These are phyloP conservation scores for Lactarius akahatsu DNA, from an alignment of 768 basidiomycete species.

Conservation along the genomic window DNA sequence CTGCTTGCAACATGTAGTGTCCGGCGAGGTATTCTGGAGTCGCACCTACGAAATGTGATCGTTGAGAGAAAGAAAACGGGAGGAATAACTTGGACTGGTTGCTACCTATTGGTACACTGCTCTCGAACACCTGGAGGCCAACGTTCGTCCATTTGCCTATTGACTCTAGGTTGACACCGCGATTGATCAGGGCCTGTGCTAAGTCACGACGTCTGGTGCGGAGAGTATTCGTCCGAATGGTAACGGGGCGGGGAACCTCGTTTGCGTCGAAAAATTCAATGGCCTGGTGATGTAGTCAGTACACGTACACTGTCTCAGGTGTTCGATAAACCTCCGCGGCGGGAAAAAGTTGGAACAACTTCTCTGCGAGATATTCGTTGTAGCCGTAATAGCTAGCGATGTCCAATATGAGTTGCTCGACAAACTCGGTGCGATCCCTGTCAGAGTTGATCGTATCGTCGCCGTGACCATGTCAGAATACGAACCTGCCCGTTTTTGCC, in stretches of 20 bases:
- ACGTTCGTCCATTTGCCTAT: slow-evolving; percentile 99
- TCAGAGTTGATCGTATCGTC: slow-evolving; percentile 19
- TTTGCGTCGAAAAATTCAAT: slow-evolving; percentile 99
- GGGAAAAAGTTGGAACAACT: slow-evolving; percentile 91
- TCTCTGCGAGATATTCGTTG: slow-evolving; percentile 92
- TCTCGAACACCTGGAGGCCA: slow-evolving; percentile 97
- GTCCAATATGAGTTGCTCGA: slow-evolving; percentile 82
- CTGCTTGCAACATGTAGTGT: slow-evolving; percentile 99
- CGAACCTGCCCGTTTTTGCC: slow-evolving; percentile 59
- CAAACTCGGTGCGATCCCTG: slow-evolving; percentile 88
- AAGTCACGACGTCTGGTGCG: slow-evolving; percentile 91
- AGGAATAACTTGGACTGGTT: not conserved
- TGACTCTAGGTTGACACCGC: slow-evolving; percentile 96
- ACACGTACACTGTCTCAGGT: slow-evolving; percentile 1
- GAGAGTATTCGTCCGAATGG: slow-evolving; percentile 96
- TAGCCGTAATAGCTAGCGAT: slow-evolving; percentile 97
- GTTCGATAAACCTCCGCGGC: slow-evolving; percentile 64
- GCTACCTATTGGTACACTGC: slow-evolving; percentile 86
- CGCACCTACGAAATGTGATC: slow-evolving; percentile 53
- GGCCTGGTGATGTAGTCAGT: slow-evolving; percentile 52
- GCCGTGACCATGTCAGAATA: slow-evolving; percentile 11
- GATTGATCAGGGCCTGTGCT: slow-evolving; percentile 89
- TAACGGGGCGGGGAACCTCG: slow-evolving; percentile 92
- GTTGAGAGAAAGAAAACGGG: slow-evolving; percentile 9
- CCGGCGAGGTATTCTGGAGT: slow-evolving; percentile 99